Conservation (phyloP, 495 filamentous ascomycete species). For the Glutinoglossum americanum region DNA sequence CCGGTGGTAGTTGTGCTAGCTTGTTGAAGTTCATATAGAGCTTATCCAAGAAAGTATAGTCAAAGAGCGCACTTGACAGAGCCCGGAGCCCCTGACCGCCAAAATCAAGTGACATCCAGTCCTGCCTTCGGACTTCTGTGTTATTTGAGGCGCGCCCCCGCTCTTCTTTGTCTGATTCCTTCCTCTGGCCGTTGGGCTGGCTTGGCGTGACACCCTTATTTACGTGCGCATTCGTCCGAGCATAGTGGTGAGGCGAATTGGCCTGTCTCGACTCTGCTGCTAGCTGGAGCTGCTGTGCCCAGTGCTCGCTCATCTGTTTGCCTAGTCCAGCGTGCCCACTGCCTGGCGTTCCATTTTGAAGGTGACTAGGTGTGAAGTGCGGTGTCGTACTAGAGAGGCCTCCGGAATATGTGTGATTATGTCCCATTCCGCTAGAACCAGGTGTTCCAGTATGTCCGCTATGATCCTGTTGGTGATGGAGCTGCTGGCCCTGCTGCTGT, state of each 20-base stretch:
- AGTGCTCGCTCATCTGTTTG: conserved; percentile 57
- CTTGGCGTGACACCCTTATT: conserved; percentile 23
- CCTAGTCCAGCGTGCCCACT: conserved; percentile 33
- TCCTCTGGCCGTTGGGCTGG: conserved; percentile 14
- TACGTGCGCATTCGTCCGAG: conserved; percentile 28
- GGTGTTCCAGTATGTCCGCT: conserved; percentile 15
- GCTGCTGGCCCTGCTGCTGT: conserved; percentile 52
- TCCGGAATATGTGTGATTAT: conserved; percentile 63
- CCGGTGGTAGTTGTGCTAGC: conserved; percentile 47
- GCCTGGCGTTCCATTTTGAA: conserved; percentile 52
- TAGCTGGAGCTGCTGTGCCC: conserved; percentile 68
- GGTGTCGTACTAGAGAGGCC: conserved; percentile 52
- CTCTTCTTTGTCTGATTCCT: conserved; percentile 38
- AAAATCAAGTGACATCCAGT: conserved; percentile 81
- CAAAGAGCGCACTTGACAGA: conserved; percentile 55
- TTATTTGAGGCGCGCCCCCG: conserved; percentile 34
- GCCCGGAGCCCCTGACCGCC: conserved; percentile 80
- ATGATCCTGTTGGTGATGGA: conserved; percentile 47
- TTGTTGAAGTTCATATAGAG: conserved; percentile 86
- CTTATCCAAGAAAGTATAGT: conserved; percentile 68
- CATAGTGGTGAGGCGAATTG: conserved; percentile 37
- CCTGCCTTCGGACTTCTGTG: conserved; percentile 43
- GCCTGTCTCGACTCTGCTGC: conserved; percentile 47
- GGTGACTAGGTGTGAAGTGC: conserved; percentile 45
- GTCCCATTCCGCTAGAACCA: conserved; percentile 23